Evolutionary conservation across 306 rosid species (phyloP).

Genomic region (Dryas alaskensis): DNA sequence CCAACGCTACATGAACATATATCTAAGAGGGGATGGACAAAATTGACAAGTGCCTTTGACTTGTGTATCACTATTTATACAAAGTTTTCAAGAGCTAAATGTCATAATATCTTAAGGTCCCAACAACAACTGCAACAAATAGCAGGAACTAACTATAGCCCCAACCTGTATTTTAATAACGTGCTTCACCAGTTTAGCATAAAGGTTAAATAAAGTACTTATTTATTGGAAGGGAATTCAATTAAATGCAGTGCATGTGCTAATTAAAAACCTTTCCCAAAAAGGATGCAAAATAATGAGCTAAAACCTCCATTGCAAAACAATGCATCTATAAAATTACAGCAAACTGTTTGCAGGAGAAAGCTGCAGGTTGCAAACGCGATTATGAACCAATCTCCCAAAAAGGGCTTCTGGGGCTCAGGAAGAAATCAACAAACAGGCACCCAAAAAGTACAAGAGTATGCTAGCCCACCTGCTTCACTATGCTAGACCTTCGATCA

Average conservation of each 20-base stretch:
- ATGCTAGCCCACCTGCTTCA: slow-evolving; percentile 75
- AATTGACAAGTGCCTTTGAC: neutral
- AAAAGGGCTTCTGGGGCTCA: neutral
- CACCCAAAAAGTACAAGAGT: slow-evolving; percentile 15
- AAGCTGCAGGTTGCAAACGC: neutral
- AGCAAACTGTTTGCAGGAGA: neutral
- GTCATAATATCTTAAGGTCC: slow-evolving; percentile 1
- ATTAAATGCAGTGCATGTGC: neutral
- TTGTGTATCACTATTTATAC: neutral
- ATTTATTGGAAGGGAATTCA: neutral
- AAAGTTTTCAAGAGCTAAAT: slow-evolving; percentile 1
- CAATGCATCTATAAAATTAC: neutral
- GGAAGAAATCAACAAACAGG: slow-evolving; percentile 23
- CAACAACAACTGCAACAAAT: slow-evolving; percentile 12
- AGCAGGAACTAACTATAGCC: neutral
- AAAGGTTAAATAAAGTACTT: neutral
- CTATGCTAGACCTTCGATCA: slow-evolving; percentile 97
- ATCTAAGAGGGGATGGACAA: neutral
- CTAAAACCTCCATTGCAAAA: neutral
- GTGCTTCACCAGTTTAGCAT: neutral
- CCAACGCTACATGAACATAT: neutral
- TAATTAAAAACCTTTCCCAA: neutral
- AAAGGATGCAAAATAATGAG: neutral
- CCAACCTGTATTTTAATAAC: neutral
- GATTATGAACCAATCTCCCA: slow-evolving; percentile 15